Evolutionary conservation across 805 yeast species (phyloP).

Genomic region (Starmerella scarabaei): DNA sequence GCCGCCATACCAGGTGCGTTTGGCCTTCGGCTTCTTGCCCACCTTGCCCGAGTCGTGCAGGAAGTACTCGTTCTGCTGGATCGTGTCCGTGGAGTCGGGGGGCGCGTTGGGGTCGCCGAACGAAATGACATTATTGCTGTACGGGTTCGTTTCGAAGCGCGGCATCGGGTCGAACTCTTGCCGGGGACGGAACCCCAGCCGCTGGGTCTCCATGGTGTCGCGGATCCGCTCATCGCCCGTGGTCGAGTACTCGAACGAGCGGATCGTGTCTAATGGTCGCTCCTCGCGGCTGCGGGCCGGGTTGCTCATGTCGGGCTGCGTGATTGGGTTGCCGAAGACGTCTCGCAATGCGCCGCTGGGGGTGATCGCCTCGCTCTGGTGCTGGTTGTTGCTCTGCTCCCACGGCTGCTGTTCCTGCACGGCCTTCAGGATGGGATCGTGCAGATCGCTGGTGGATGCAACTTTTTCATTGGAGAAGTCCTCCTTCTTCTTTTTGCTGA

Average conservation of each 20-base stretch:
- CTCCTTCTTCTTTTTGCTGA: constrained; percentile 19
- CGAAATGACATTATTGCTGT: constrained; percentile 32
- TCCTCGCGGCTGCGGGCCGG: constrained; percentile 91
- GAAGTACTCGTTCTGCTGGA: constrained; percentile 26
- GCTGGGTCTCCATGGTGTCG: constrained; percentile 66
- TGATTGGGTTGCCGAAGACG: constrained; percentile 72
- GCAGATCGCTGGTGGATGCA: constrained; percentile 34
- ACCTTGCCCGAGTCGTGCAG: constrained; percentile 34
- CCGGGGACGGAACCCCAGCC: constrained; percentile 78
- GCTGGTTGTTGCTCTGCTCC: constrained; percentile 42
- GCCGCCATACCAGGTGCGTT: constrained; percentile 68
- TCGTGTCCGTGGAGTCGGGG: constrained; percentile 25
- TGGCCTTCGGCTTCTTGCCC: constrained; percentile 48
- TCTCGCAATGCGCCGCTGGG: constrained; percentile 53
- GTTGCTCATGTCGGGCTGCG: constrained; percentile 72
- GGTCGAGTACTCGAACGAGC: constrained; percentile 86
- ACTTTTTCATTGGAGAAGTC: constrained; percentile 21
- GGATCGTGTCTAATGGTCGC: constrained; percentile 90
- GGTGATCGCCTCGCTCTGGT: constrained; percentile 28
- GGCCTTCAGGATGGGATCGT: constrained; percentile 86
- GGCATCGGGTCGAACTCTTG: constrained; percentile 46
- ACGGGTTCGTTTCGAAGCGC: constrained; percentile 32
- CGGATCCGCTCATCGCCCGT: constrained; percentile 74
- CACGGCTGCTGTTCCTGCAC: constrained; percentile 94
- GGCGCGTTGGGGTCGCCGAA: constrained; percentile 31